Percentiles rank a stretch among this genome's conserved stretches.
Conservation (phyloP, 345 rosid genomes). For the Salix brachista region DNA sequence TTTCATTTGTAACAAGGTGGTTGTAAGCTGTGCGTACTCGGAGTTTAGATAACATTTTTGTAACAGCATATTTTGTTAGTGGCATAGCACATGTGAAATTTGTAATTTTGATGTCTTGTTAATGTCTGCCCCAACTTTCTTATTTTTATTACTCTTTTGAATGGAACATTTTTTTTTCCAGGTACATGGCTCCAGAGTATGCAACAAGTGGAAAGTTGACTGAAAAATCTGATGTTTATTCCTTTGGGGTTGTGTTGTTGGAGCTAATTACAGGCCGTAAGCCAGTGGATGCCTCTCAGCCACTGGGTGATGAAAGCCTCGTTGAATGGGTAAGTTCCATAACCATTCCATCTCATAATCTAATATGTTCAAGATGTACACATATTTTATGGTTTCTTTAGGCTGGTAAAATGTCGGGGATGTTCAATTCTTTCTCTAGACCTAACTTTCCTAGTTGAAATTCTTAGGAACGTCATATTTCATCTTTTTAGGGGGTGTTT, state of each 20-base stretch:
- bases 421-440: background rate
- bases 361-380: background rate
- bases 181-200: conserved; percentile 99
- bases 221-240: conserved; percentile 93
- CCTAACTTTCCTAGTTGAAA: background rate
- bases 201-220: conserved; percentile 95
- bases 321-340: conserved; percentile 80
- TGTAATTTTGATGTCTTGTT: background rate
- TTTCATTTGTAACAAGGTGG: background rate
- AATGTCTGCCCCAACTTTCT: background rate
- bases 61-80: background rate
- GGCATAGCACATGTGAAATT: background rate
- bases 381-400: background rate
- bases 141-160: conserved; percentile 14
- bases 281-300: conserved; percentile 90
- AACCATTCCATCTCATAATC: background rate
- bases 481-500: background rate
- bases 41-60: background rate
- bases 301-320: conserved; percentile 93
- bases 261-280: conserved; percentile 95
- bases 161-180: conserved; percentile 21
- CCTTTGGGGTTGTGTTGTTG: conserved; percentile 91
- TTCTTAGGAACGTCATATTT: background rate
- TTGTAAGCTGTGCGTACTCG: background rate
- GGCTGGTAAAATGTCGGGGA: background rate